These are phyloP conservation scores for Gymnopus androsaceus DNA, from an alignment of 1,284 basidiomycete species.

Conservation along the genomic window DNA sequence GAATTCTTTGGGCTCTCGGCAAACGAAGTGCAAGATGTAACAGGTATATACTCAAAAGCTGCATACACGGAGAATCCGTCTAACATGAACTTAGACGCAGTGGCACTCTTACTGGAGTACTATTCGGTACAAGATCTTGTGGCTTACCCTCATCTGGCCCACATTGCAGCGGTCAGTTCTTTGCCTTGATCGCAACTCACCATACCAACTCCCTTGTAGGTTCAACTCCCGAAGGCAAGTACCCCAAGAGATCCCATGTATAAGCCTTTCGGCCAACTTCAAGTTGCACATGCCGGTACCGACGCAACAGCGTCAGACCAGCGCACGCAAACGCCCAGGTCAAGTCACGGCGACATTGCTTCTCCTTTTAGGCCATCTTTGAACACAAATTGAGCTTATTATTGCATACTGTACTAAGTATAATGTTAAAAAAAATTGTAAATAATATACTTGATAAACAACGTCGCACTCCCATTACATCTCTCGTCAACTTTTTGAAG, in stretches of 20 bases:
- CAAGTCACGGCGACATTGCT: slow-evolving; percentile 47
- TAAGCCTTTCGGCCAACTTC: slow-evolving; percentile 25
- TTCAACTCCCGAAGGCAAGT: slow-evolving; percentile 40
- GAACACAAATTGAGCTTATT: neutral
- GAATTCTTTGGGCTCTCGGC: slow-evolving; percentile 67
- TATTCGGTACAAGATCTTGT: slow-evolving; percentile 62
- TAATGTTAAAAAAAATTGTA: neutral
- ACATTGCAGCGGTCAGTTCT: slow-evolving; percentile 51
- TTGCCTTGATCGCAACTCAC: slow-evolving; percentile 19
- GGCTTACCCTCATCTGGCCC: slow-evolving; percentile 50
- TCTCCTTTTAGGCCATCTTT: slow-evolving; percentile 34
- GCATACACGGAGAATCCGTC: neutral
- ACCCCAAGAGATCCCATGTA: slow-evolving; percentile 32
- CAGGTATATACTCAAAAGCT: slow-evolving; percentile 47
- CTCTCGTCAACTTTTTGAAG: too few relatives aligned
- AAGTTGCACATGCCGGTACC: too few relatives aligned
- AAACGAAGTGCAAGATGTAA: slow-evolving; percentile 54
- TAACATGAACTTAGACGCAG: slow-evolving; percentile 46
- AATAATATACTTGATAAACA: too few relatives aligned
- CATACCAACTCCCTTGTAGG: slow-evolving; percentile 22
- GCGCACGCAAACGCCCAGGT: slow-evolving; percentile 55
- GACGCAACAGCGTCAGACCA: slow-evolving; percentile 19
- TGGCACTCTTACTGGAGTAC: slow-evolving; percentile 71
- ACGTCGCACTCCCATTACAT: too few relatives aligned
- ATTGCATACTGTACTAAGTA: too few relatives aligned